Percentiles rank a stretch among this genome's conserved stretches.
Evolutionary conservation across 306 rosid genomes (phyloP).

Genomic region (Castanopsis chinensis): DNA sequence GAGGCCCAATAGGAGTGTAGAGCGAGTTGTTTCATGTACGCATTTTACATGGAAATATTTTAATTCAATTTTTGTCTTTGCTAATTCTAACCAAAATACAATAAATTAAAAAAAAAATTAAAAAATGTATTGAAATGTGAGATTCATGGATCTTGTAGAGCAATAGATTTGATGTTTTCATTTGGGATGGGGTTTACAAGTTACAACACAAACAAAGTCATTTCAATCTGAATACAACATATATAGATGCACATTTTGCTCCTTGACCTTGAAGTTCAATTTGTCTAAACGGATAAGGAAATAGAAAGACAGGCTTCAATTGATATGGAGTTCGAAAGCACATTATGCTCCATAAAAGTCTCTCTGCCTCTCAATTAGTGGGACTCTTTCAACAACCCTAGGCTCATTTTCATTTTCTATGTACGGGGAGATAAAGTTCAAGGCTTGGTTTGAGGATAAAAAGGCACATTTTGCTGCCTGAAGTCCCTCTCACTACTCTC

Average conservation of each 20-base stretch:
- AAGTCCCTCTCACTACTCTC: neutral
- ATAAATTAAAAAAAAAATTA: neutral
- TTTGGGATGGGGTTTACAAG: no score
- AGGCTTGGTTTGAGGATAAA: neutral
- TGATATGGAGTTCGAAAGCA: neutral
- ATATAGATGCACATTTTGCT: neutral
- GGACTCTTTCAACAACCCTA: neutral
- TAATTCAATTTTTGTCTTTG: conserved; percentile 60
- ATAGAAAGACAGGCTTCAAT: neutral
- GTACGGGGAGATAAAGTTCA: neutral
- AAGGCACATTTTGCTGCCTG: neutral
- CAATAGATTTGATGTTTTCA: neutral
- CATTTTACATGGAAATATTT: conserved; percentile 52
- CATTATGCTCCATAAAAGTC: neutral
- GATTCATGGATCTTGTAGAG: neutral
- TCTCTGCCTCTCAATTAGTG: neutral
- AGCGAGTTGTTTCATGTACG: conserved; percentile 58
- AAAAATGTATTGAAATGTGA: conserved; percentile 10
- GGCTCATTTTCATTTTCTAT: neutral
- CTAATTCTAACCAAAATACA: conserved; percentile 16
- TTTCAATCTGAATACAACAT: neutral
- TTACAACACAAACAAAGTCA: neutral
- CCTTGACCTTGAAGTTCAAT: neutral
- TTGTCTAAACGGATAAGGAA: neutral
- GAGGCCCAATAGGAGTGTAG: conserved; percentile 45